Base-by-base conservation (phyloP, 805 yeast species). In the Saccharomycopsis fodiens region DNA sequence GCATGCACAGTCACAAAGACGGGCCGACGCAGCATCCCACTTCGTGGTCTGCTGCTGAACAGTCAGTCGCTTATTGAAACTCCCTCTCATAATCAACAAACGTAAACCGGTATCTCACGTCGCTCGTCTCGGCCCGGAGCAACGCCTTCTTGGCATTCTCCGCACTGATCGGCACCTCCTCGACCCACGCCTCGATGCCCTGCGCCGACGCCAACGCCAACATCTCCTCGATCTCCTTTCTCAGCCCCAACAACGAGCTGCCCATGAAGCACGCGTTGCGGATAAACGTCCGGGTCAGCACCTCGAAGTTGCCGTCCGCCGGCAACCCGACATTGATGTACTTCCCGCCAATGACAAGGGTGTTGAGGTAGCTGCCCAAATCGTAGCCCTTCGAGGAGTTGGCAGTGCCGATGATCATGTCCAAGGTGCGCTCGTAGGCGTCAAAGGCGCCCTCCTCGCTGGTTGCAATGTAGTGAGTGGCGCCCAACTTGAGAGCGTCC, bases 271-370 rank as follows among this genome's bases (percentile, higher is more conserved):
- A 72, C 12, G 41, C 55, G 27, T 83, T 82, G 39, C 69, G 61
- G 32, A 76, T 69, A 30, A 48, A 48, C n/a, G 49, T 48, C 35
- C 50, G 36, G 7, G 52, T 48, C 20, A 38, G 31, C 17, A 48
- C 49, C 25, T 55, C 55, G 38, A 65, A 57, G 35, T 52, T 52
- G 15, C 52, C 52, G 44, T 73, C 69, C 38, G 68, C 72, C 42
- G 91, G 86, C 55, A 82, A 67, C 44, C 91, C 91, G 43, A 79
- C 88, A 30, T 79, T 68, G 46, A 79, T 70, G 57, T 79, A 73
- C 43, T 68, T 66, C 44, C 81, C 80, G 57, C 73, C 73, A 34
- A 80, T 75, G 56, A 69, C 76, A 59, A 85, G 67, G 21, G 71
- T 59, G 25, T 41, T 35, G 36, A 48, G 41, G 22, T 48, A 48